Percentiles rank a stretch among this genome's conserved stretches.
Evolutionary conservation across 192 early-diverging fungal genomes (phyloP).

Genomic region (Backusella morwellensis): DNA sequence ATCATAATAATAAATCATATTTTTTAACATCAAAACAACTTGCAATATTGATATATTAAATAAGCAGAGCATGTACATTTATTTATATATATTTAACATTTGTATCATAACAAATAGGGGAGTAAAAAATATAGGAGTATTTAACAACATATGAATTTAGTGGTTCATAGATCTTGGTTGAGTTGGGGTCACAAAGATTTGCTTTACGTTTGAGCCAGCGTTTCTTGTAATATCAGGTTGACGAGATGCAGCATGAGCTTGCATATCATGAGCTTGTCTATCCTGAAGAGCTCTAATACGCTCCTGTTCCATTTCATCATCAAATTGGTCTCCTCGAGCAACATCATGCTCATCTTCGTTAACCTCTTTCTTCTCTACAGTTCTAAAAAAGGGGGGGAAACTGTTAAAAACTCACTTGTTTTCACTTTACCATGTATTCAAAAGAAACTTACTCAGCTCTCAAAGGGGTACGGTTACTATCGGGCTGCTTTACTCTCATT

Average conservation of each 20-base stretch:
- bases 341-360: neutral
- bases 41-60: neutral
- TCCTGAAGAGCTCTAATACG: neutral
- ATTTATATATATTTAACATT: constrained; percentile 2
- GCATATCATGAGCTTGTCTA: constrained; percentile 12
- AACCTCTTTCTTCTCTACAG: neutral
- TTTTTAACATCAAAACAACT: neutral
- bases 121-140: neutral
- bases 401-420: neutral
- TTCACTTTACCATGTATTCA: neutral
- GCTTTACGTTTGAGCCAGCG: constrained; percentile 7
- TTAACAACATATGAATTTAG: neutral
- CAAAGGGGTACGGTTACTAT: neutral
- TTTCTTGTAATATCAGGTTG: constrained; percentile 10
- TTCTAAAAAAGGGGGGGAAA: neutral
- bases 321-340: neutral
- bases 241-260: constrained; percentile 8
- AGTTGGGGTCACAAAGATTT: neutral
- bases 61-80: neutral
- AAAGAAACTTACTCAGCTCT: neutral
- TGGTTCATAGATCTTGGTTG: constrained; percentile 15
- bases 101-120: neutral
- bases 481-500: constrained; percentile 15
- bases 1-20: neutral
- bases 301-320: neutral